These are phyloP conservation scores for Bipolaris zeicola DNA, from an alignment of 2,329 filamentous ascomycete species.

Conservation along the genomic window DNA sequence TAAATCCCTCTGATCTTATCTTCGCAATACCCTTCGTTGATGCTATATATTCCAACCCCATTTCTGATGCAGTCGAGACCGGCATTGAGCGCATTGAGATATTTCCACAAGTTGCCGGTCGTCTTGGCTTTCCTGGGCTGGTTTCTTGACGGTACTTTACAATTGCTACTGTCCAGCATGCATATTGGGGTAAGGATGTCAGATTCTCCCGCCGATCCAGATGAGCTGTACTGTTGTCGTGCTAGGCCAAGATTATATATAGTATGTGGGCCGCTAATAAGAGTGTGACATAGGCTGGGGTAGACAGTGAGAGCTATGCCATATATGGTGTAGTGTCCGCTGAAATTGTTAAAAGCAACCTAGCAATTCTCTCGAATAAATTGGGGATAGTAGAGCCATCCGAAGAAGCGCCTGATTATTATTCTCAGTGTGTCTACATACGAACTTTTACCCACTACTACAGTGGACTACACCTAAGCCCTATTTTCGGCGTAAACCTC, in stretches of 20 bases:
- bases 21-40: conserved; percentile 28
- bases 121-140: conserved; percentile 24
- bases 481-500: too few relatives aligned
- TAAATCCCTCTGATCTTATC: conserved; percentile 21
- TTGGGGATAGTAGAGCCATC: background rate
- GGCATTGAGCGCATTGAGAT: conserved; percentile 22
- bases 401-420: background rate
- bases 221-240: background rate
- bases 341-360: too few relatives aligned
- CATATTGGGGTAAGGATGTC: background rate
- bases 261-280: too few relatives aligned
- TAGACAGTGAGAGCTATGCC: too few relatives aligned
- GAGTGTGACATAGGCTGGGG: too few relatives aligned
- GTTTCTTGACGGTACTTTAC: conserved; percentile 28
- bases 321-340: too few relatives aligned
- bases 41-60: conserved; percentile 23
- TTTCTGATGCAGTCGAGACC: conserved; percentile 15
- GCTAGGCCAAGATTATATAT: too few relatives aligned
- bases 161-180: conserved; percentile 24
- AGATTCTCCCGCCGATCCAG: background rate
- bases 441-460: background rate
- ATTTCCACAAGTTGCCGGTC: conserved; percentile 21
- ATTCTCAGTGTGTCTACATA: background rate
- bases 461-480: too few relatives aligned
- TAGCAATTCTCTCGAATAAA: too few relatives aligned